Base-by-base conservation (phyloP, 345 rosid species). In the Acer saccharum region DNA sequence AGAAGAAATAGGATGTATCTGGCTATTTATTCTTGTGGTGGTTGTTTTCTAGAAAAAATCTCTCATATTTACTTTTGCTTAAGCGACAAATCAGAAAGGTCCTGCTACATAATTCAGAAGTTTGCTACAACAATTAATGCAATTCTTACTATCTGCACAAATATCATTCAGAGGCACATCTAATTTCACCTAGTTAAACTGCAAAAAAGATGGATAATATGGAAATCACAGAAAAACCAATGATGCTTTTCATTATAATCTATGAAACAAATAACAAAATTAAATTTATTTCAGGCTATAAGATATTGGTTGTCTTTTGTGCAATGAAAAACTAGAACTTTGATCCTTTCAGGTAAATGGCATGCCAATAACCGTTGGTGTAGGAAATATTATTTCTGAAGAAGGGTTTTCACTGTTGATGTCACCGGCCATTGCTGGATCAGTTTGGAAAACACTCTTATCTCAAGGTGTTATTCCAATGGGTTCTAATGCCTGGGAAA, bases 401-500 rank as follows among this genome's bases (percentile, higher is more conserved):
- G 91, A 84, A 84, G 98, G 98, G 74, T 94, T 84, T 87, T 88
- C 95, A 20, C 61, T 94, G 82, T 82, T 94, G 83, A 88, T 88
- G 84, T 84, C 97, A 6, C 94, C 94, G 72, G 92, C 89, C 8
- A 85, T 86, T 77, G 97, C 97, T 25, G 85, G 79, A 78, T 84
- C 92, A 44, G 83, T 94, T 61, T 93, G 97, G 98, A 85, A 90
- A 76, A 81, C 84, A 25, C 92, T 94, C 80, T 77, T 93, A 83
- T 87, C 97, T 74, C 80, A 85, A 65, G 98, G 94, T 80, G 97
- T 93, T 61, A 66, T 83, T 79, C 97, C 97, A 39, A 91, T 94
- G 97, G 98, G 98, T 66, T 89, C 90, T 72, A 89, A 87, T 75
- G 97, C 95, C 68, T 94, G 94, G 98, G 98, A 94, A 85, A 90